phyloP scores from a whole-genome alignment of 2,329 filamentous ascomycete genomes.

The Curvularia eragrostidis region DNA sequence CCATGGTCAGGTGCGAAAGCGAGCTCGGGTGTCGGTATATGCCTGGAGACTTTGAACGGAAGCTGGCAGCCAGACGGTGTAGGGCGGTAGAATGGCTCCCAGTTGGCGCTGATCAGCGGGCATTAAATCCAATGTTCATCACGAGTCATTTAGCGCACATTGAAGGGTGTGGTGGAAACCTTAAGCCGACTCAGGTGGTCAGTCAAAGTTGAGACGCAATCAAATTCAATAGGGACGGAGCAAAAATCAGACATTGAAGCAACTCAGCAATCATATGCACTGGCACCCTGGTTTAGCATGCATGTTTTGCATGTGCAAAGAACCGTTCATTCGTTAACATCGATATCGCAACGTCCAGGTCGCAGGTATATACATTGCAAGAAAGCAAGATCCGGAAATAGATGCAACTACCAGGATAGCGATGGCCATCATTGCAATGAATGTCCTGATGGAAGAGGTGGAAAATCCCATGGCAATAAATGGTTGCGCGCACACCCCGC shows the following conservation, averaged over 20 bases:
- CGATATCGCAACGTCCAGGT: conserved; percentile 24
- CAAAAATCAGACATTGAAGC: not conserved
- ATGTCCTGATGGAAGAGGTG: conserved; percentile 10
- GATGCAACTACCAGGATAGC: conserved; percentile 15
- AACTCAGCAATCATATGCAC: not conserved
- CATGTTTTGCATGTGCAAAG: conserved; percentile 39
- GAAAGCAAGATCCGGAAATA: conserved; percentile 22
- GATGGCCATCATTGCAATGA: conserved; percentile 13
- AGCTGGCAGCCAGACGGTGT: not conserved
- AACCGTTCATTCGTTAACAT: conserved; percentile 46
- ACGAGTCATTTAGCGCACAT: conserved; percentile 5
- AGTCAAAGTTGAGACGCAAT: too few species aligned
- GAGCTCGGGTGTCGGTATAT: not conserved
- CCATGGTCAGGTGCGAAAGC: not conserved
- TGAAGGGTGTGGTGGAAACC: conserved; percentile 2
- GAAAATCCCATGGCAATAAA: conserved; percentile 15
- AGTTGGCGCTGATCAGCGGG: conserved; percentile 22
- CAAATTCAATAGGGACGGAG: not conserved
- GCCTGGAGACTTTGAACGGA: not conserved
- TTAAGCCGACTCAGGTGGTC: not conserved
- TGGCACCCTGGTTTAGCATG: conserved; percentile 15
- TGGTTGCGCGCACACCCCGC: conserved; percentile 12
- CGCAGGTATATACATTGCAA: conserved; percentile 47
- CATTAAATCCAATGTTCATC: conserved; percentile 3
- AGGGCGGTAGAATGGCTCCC: not conserved